Base-by-base conservation (phyloP, 163 green algal genomes). In the Volvox carteri region DNA sequence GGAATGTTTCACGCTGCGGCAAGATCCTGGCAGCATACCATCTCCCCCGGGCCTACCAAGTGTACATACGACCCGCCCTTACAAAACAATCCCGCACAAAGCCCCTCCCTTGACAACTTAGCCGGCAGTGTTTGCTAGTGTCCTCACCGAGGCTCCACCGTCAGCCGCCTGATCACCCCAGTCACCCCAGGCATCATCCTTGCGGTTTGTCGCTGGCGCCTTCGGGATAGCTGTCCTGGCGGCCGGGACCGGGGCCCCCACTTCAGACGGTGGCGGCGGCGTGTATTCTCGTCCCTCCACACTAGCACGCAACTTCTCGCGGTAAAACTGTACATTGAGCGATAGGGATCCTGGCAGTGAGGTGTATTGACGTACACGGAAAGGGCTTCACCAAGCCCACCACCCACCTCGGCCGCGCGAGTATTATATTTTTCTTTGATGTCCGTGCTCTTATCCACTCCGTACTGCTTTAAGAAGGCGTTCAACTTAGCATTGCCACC, bases 351-450 rank as follows among this genome's bases (percentile, higher is more conserved):
- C n/a, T n/a, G n/a, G n/a, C n/a, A n/a, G n/a, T n/a, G n/a, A n/a
- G n/a, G n/a, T n/a, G n/a, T n/a, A n/a, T n/a, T n/a, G n/a, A n/a
- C n/a, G n/a, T n/a, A n/a, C n/a, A n/a, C n/a, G n/a, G n/a, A n/a
- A n/a, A n/a, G n/a, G n/a, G n/a, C n/a, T n/a, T n/a, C n/a, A n/a
- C n/a, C n/a, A n/a, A n/a, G n/a, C n/a, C n/a, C n/a, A n/a, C n/a
- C 54, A 46, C 77, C 12, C 50, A 97, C 95, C 94, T 98, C 97
- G 28, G 97, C 97, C 30, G 96, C 97, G 44, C 94, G 91, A 37
- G 90, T 96, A 92, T 99, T 99, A 94, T 99, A 99, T 91, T 99
- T 99, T 11, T 97, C 93, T 30, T 89, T 92, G 84, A 99, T 98
- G 62, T 98, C 95, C 5, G 92, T 97, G 72, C 94, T 44, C 91